A percentile compares a stretch with the other conserved stretches of the same genome.
These are phyloP conservation scores for Fusarium sp. DNA, from an alignment of 2,329 filamentous ascomycete genomes.

Conservation along the genomic window DNA sequence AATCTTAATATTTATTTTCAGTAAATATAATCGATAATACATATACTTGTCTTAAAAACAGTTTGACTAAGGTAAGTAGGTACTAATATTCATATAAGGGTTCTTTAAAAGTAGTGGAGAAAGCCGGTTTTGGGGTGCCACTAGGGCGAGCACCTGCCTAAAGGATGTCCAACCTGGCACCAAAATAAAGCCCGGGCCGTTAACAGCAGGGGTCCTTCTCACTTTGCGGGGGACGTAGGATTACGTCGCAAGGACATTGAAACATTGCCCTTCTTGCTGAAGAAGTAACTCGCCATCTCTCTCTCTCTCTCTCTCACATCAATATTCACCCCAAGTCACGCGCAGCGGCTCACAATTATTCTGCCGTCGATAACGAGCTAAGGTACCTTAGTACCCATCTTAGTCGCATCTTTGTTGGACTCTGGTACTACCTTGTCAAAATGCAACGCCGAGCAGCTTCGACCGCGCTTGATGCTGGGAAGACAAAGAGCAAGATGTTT, in stretches of 20 bases:
- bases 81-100: too few relatives aligned
- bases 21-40: not conserved
- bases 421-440: constrained; percentile 2
- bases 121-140: not conserved
- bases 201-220: constrained; percentile 18
- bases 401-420: not conserved
- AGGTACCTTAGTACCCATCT: not conserved
- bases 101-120: too few relatives aligned
- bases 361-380: not conserved
- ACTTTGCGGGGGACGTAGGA: constrained; percentile 30
- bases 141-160: constrained; percentile 18
- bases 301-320: not conserved
- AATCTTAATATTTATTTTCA: too few relatives aligned
- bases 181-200: constrained; percentile 1
- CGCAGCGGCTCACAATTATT: not conserved
- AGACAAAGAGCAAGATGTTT: constrained; percentile 38
- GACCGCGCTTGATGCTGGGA: not conserved
- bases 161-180: constrained; percentile 18
- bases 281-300: not conserved
- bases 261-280: not conserved
- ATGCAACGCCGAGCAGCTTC: constrained; percentile 29
- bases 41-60: not conserved
- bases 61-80: too few relatives aligned
- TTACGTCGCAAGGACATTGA: constrained; percentile 6
- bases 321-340: not conserved